Evolutionary conservation across 2,329 filamentous ascomycete genomes (phyloP).

Genomic region (Cryphonectria japonica): DNA sequence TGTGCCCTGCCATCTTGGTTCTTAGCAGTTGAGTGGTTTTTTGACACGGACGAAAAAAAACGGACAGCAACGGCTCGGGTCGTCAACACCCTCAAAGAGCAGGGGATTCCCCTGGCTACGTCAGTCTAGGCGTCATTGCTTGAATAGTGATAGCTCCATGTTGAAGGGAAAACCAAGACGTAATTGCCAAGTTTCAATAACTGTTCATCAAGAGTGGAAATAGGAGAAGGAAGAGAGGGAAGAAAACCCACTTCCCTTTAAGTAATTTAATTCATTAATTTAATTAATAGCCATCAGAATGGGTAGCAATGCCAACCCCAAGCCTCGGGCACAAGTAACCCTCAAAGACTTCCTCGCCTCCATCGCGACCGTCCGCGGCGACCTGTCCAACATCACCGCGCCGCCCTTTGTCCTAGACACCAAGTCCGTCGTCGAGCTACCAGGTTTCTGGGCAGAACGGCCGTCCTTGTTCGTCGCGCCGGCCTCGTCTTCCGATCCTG

Average conservation of each 20-base stretch:
- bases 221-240: too few relatives aligned
- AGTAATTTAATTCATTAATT: background rate
- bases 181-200: background rate
- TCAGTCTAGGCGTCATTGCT: background rate
- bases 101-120: background rate
- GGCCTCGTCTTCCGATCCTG: constrained; percentile 43
- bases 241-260: background rate
- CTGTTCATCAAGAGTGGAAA: background rate
- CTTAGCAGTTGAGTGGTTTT: background rate
- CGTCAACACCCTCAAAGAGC: background rate
- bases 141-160: background rate
- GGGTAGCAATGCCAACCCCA: background rate
- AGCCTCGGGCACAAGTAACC: constrained; percentile 33
- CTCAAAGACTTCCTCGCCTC: constrained; percentile 45
- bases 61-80: background rate
- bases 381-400: constrained; percentile 59
- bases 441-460: constrained; percentile 61
- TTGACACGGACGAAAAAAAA: too few relatives aligned
- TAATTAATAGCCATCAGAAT: constrained; percentile 5
- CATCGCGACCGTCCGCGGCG: constrained; percentile 58
- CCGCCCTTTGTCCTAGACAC: constrained; percentile 59
- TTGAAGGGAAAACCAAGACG: background rate
- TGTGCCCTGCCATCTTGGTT: background rate
- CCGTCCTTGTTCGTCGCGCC: constrained; percentile 52
- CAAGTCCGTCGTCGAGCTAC: constrained; percentile 59